These are phyloP conservation scores for Uronychia setigera DNA, from an alignment of 73 alveolate genomes.

Conservation along the genomic window DNA sequence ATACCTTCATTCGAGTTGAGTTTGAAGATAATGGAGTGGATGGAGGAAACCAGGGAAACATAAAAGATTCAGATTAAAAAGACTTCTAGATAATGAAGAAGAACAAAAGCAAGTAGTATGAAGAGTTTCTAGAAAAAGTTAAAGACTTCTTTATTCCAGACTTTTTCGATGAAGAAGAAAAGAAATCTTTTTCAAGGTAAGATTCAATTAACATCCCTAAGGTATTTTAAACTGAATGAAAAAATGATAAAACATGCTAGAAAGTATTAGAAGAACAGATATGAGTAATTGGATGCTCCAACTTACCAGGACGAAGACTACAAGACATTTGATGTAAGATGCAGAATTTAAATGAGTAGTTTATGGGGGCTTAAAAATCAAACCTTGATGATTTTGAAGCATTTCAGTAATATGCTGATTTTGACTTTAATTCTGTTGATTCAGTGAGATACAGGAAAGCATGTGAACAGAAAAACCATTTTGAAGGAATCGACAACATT, in stretches of 20 bases:
- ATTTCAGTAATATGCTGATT: neutral
- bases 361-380: neutral
- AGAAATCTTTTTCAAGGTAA: neutral
- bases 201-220: neutral
- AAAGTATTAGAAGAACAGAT: neutral
- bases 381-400: conserved; percentile 5
- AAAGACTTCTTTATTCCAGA: conserved; percentile 7
- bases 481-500: neutral
- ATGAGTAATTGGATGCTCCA: neutral
- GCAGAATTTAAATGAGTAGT: neutral
- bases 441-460: neutral
- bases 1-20: conserved; percentile 14
- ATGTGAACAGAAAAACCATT: neutral
- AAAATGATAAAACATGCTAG: neutral
- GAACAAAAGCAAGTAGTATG: neutral
- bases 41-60: conserved; percentile 15
- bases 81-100: too few relatives aligned
- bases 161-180: conserved; percentile 38
- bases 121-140: conserved; percentile 2
- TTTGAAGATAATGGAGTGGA: conserved; percentile 28
- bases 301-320: neutral
- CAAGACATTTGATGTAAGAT: neutral
- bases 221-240: neutral
- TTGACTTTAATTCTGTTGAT: neutral
- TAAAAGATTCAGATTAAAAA: neutral